These are phyloP conservation scores for Nannochloropsis gaditana DNA, from an alignment of 108 stramenopile genomes.

Conservation along the genomic window DNA sequence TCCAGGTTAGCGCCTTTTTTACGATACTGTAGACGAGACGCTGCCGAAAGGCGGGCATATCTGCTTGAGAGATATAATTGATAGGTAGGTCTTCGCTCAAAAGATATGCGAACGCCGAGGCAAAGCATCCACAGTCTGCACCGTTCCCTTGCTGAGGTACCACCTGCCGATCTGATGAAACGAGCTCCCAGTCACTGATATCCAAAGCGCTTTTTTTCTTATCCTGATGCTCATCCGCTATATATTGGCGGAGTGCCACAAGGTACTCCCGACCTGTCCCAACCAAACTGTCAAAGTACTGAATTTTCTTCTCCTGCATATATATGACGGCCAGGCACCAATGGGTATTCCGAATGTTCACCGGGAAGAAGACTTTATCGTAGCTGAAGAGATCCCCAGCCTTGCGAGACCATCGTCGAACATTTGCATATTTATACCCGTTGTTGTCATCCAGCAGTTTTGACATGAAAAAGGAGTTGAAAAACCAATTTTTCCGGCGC, in stretches of 20 bases:
- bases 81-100: conserved; percentile 25
- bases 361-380: conserved; percentile 82
- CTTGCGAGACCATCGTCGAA: conserved; percentile 73
- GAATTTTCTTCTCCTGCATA: conserved; percentile 68
- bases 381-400: conserved; percentile 71
- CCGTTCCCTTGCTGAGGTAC: conserved; percentile 38
- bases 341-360: conserved; percentile 77
- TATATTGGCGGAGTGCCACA: conserved; percentile 35
- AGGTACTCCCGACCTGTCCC: conserved; percentile 41
- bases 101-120: conserved; percentile 27
- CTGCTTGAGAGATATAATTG: conserved; percentile 25
- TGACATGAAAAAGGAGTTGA: conserved; percentile 89
- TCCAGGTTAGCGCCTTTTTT: background rate
- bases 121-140: conserved; percentile 39
- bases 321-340: conserved; percentile 85
- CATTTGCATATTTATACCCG: conserved; percentile 76
- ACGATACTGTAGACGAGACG: conserved; percentile 23
- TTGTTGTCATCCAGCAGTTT: conserved; percentile 73
- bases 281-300: conserved; percentile 57
- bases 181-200: conserved; percentile 24
- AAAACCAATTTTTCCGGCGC: conserved; percentile 72
- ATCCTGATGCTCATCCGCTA: conserved; percentile 49
- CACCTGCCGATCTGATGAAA: background rate
- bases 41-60: conserved; percentile 26
- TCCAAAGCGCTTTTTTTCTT: conserved; percentile 36